phyloP scores from a whole-genome alignment of 1,284 basidiomycete genomes.

The Chalciporus piperatoides region DNA sequence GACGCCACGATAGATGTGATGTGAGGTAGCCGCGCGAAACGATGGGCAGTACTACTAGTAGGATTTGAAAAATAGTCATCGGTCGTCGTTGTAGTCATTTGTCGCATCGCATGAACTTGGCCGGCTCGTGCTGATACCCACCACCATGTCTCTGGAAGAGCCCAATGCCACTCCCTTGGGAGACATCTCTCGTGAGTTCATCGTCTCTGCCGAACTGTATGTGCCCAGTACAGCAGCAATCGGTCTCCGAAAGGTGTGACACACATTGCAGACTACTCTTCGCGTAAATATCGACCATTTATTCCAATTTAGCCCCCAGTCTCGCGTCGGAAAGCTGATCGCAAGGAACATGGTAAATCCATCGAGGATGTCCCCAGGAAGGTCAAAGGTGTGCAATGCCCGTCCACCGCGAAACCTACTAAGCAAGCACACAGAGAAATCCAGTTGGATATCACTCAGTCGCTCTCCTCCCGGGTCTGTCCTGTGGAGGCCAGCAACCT shows the following conservation, averaged over 20 bases:
- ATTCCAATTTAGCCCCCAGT: conserved; percentile 27
- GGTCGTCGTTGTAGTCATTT: not conserved
- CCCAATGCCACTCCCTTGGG: conserved; percentile 3
- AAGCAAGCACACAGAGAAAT: conserved; percentile 45
- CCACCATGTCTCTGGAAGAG: conserved; percentile 21
- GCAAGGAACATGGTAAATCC: conserved; percentile 46
- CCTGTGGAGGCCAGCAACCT: conserved; percentile 68
- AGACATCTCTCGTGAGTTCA: conserved; percentile 36
- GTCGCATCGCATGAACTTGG: not conserved
- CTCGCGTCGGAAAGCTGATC: conserved; percentile 52
- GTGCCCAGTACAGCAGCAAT: conserved; percentile 52
- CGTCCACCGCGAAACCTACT: not conserved
- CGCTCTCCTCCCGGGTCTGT: conserved; percentile 48
- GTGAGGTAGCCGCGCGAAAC: no score
- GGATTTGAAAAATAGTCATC: not conserved
- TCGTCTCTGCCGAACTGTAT: conserved; percentile 59
- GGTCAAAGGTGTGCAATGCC: conserved; percentile 50
- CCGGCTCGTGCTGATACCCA: not conserved
- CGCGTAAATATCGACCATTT: not conserved
- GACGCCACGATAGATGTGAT: not conserved
- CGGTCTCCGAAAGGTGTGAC: conserved; percentile 56
- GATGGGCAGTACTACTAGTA: no score
- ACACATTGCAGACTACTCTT: not conserved
- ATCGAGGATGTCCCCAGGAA: conserved; percentile 29
- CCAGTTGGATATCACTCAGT: conserved; percentile 65